Evolutionary conservation across 345 rosid species (phyloP).

Genomic region (Carallia brachiata): DNA sequence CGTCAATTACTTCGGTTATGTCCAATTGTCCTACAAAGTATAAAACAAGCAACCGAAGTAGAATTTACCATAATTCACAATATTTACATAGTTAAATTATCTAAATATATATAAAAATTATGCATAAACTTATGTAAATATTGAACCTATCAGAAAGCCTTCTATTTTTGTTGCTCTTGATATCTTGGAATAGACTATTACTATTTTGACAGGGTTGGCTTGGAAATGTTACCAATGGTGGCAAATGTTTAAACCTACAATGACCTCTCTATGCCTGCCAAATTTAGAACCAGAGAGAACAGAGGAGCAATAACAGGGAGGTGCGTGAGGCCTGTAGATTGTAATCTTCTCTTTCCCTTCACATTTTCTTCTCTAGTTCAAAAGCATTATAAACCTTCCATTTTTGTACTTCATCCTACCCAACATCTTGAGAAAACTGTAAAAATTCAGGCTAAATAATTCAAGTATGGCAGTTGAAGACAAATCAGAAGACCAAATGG

Average conservation of each 20-base stretch:
- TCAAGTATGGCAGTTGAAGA: slow-evolving; percentile 3
- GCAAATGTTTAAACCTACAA: neutral
- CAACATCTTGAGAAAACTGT: neutral
- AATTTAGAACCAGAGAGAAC: slow-evolving; percentile 12
- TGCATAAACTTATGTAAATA: too few relatives aligned
- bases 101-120: too few relatives aligned
- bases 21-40: too few relatives aligned
- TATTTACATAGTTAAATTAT: too few relatives aligned
- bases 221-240: slow-evolving; percentile 3
- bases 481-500: slow-evolving; percentile 8
- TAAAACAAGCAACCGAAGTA: too few relatives aligned
- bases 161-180: too few relatives aligned
- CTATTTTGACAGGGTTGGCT: neutral
- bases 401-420: neutral
- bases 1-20: too few relatives aligned
- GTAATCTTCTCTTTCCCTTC: neutral
- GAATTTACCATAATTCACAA: too few relatives aligned
- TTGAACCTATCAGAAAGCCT: too few relatives aligned
- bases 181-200: neutral
- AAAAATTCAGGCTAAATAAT: neutral
- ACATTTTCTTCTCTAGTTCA: neutral
- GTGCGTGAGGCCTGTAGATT: neutral
- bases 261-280: neutral
- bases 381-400: neutral
- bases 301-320: slow-evolving; percentile 17